phyloP scores from a whole-genome alignment of 768 basidiomycete genomes.

The Hypholoma fasciculare region DNA sequence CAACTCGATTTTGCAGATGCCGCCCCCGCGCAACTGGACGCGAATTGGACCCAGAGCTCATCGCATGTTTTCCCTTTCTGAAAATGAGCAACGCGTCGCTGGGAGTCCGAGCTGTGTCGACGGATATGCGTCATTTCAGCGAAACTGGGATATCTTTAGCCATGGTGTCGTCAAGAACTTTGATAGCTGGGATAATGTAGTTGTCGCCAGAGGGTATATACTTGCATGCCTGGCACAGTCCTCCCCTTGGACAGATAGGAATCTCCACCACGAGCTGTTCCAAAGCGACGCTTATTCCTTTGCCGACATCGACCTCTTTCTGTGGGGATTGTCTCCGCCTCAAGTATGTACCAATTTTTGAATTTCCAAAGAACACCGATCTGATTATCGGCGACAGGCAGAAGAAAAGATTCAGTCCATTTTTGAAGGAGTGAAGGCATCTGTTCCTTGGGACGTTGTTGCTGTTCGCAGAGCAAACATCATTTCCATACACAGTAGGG shows the following conservation, averaged over 20 bases:
- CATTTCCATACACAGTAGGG: constrained; percentile 46
- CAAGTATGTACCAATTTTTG: constrained; percentile 26
- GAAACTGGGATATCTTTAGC: constrained; percentile 46
- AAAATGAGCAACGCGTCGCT: not conserved
- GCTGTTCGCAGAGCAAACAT: constrained; percentile 49
- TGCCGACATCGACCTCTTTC: constrained; percentile 48
- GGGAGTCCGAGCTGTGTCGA: not conserved
- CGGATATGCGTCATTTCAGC: constrained; percentile 39
- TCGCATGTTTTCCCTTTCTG: not conserved
- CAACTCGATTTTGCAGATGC: not conserved
- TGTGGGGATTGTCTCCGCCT: constrained; percentile 42
- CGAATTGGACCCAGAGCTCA: not conserved
- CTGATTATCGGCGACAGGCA: constrained; percentile 23
- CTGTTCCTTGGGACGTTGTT: constrained; percentile 50
- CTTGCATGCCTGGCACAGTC: constrained; percentile 36
- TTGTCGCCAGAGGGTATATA: constrained; percentile 46
- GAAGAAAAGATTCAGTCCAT: constrained; percentile 44
- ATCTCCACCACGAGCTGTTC: constrained; percentile 29
- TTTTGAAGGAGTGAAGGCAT: constrained; percentile 45
- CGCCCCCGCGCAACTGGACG: not conserved
- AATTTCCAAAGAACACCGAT: not conserved
- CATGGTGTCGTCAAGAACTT: constrained; percentile 42
- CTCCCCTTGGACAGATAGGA: constrained; percentile 23
- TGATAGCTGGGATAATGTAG: constrained; percentile 46
- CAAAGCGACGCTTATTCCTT: constrained; percentile 40